Evolutionary conservation across 148 eudicot species (phyloP), one percentile per base, ranked within the genome.

Genomic region (Selenicereus undatus): DNA sequence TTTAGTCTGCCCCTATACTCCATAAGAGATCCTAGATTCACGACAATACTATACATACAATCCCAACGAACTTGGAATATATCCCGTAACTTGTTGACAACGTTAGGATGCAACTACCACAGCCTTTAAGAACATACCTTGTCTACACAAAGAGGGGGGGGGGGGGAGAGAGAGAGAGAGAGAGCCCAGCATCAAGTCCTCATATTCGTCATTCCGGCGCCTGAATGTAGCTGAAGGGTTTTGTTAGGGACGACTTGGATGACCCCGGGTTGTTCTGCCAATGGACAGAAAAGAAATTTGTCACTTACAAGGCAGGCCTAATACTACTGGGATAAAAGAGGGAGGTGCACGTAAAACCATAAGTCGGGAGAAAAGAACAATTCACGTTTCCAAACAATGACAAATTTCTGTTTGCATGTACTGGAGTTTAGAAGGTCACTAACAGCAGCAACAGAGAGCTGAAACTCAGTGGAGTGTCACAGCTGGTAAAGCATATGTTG

Each of bases 221-320:
- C 95, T 50, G 93, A 85, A 68, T 93, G 95, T 72, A 95, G 90
- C 85, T 95, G 89, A 76, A 88, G 76, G 62, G 88, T 88, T 84
- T 74, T 62, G 87, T 91, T 93, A 8, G 86, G 88, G 82, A 91
- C 92, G 11, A 95, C 97, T 85, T 91, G 92, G 78, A 93, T 85
- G 51, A 95, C 97, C 35, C 99, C 99, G 3, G 97, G 93, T 93
- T 92, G 88, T 80, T 88, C 99, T 95, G 82, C 77, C 50, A 39
- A 85, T 79, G 81, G 45, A 56, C 70, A 30, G 35, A 43, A 16
- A 16, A 42, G 35, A 42, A 21, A 16, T 24, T 10, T 8, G 16
- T 21, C n/a, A 54, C 39, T 51, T 10, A 8, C 10, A 45, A 24
- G 78, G 29, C n/a, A 2, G 16, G 56, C 21, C 22, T 18, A 56